Evolutionary conservation across 768 basidiomycete species (phyloP).

Genomic region (Lyophyllum shimeji): DNA sequence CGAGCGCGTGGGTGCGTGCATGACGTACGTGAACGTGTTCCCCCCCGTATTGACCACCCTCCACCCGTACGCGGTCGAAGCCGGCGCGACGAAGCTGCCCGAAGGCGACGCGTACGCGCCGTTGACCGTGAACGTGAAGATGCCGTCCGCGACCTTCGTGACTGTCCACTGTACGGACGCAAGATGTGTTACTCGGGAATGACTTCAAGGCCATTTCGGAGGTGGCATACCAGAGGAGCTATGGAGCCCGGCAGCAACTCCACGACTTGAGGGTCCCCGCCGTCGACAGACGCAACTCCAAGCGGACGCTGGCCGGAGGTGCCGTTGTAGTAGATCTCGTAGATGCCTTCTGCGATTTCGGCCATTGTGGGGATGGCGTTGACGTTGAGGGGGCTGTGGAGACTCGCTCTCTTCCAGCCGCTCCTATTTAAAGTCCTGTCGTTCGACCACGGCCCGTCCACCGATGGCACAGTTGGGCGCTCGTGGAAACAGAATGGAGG

Average conservation of each 20-base stretch:
- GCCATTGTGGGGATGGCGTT: not conserved
- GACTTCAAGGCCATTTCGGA: not conserved
- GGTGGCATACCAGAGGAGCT: not conserved
- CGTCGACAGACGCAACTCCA: not conserved
- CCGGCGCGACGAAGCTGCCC: not conserved
- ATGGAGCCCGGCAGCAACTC: not conserved
- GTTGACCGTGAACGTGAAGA: not conserved
- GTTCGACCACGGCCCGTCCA: not conserved
- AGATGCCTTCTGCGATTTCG: not conserved
- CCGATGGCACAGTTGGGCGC: no score
- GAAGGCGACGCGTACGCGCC: not conserved
- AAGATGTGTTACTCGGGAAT: not conserved
- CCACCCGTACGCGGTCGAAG: not conserved
- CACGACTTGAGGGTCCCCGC: not conserved
- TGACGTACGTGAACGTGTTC: not conserved
- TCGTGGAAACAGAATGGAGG: not conserved
- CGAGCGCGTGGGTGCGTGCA: no score
- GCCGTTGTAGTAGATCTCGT: not conserved
- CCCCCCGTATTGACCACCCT: not conserved
- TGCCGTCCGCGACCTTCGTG: not conserved
- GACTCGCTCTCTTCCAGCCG: not conserved
- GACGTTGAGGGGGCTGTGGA: not conserved
- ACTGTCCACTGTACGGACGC: not conserved
- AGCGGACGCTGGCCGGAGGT: not conserved
- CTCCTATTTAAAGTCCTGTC: not conserved